phyloP scores from a whole-genome alignment of 1,139 yeast species.

The Taiozyma sp. region DNA sequence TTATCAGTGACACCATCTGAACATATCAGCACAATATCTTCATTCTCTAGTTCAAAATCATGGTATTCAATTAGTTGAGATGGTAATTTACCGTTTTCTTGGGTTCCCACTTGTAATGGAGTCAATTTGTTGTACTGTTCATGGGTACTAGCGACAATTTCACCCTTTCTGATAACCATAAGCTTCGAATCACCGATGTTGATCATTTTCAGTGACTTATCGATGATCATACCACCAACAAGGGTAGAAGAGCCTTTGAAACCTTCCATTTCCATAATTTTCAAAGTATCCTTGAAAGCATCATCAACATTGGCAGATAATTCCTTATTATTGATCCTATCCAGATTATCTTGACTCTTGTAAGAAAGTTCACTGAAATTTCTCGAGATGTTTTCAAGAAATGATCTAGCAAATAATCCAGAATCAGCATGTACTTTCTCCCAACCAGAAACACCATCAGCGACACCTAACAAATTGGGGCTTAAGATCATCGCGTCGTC shows the following conservation, averaged over 20 bases:
- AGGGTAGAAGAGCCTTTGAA: constrained; percentile 51
- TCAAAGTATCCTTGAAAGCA: constrained; percentile 45
- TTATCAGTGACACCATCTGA: constrained; percentile 55
- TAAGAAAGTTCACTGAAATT: constrained; percentile 30
- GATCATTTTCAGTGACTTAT: constrained; percentile 38
- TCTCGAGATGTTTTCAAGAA: constrained; percentile 47
- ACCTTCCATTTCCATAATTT: constrained; percentile 46
- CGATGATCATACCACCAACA: constrained; percentile 45
- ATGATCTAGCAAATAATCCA: constrained; percentile 53
- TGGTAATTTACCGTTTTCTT: constrained; percentile 35
- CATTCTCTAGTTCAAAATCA: constrained; percentile 34
- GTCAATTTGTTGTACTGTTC: constrained; percentile 46
- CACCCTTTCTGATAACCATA: constrained; percentile 43
- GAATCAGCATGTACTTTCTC: constrained; percentile 38
- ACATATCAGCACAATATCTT: constrained; percentile 42
- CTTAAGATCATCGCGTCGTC: constrained; percentile 61
- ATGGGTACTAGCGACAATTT: constrained; percentile 39
- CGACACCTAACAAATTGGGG: constrained; percentile 49
- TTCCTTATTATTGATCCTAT: constrained; percentile 8
- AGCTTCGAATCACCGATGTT: constrained; percentile 54
- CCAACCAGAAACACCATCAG: constrained; percentile 64
- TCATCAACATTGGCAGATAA: constrained; percentile 35
- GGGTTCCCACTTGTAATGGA: constrained; percentile 55
- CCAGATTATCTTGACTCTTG: constrained; percentile 12
- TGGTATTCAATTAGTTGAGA: constrained; percentile 47